Base-by-base conservation (phyloP, 1,139 yeast species). In the Saccharomycopsis crataegensis region DNA sequence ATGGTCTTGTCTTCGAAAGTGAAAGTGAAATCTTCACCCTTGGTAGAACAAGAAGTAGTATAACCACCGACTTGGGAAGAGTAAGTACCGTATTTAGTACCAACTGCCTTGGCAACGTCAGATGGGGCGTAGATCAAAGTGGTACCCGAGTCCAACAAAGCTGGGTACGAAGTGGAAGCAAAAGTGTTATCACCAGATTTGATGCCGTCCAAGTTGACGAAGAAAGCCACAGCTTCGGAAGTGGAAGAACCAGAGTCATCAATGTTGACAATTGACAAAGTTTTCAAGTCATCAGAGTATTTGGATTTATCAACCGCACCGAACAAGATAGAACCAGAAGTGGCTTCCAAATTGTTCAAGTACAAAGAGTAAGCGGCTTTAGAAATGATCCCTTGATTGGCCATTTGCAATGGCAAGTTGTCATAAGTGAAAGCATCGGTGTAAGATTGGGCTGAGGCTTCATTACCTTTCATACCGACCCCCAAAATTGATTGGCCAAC, bases 261-360 rank as follows among this genome's bases (percentile, higher is more conserved):
- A 64, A 60, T 8, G 61, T 62, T 43, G 54, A 46, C 47, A 45
- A 62, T 55, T 22, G 48, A 49, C 37, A 63, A 48, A 1, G 60
- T 57, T 43, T 59, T 66, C 58, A 80, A 67, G 0, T 66, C 65
- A 9, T 85, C 86, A 0, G 67, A 58, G 57, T 70, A 75, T 64
- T 80, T 81, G 41, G 79, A 75, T 41, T 71, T 69, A 62, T 82
- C 86, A 51, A 79, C 67, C 37, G 79, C 86, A 5, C 86, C 86
- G 63, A 82, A 81, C 45, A 80, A 68, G 46, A 82, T 65, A n/a
- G 71, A 62, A 5, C 86, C 86, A 2, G 64, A 54, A 14, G 64
- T 61, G 8, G 78, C 66, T 16, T 70, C 69, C 8, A 66, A 58
- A 28, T 71, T 68, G 56, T 75, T 72, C 58, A 82, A 71, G 66